These are phyloP conservation scores for Colletotrichum kahawae DNA, from an alignment of 2,329 filamentous ascomycete genomes.

Conservation along the genomic window DNA sequence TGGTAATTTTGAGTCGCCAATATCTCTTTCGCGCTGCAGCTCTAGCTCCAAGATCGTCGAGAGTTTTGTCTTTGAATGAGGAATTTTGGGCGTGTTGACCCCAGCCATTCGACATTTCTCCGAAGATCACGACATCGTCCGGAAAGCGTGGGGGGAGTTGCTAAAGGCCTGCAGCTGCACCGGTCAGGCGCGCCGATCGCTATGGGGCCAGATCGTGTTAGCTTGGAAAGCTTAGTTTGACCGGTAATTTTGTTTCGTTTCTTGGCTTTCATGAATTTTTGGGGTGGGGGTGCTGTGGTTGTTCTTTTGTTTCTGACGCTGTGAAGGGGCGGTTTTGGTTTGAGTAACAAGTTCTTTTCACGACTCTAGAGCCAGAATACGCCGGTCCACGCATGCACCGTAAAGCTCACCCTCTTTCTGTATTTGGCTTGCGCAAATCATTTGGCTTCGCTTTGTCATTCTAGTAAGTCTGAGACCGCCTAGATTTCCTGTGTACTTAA, in stretches of 20 bases:
- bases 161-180: neutral
- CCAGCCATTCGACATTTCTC: conserved; percentile 18
- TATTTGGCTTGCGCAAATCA: no score
- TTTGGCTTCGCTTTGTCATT: no score
- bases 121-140: conserved; percentile 17
- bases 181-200: neutral
- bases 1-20: neutral
- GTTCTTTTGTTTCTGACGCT: neutral
- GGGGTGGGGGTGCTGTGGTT: neutral
- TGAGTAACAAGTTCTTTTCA: neutral
- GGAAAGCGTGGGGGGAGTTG: conserved; percentile 6
- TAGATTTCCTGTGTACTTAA: no score
- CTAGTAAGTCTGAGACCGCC: no score
- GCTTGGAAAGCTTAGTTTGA: neutral
- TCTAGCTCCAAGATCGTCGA: neutral
- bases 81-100: neutral
- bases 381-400: no score
- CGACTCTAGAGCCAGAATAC: neutral
- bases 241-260: neutral
- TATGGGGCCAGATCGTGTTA: neutral
- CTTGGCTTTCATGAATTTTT: neutral
- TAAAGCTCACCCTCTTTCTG: no score
- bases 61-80: neutral
- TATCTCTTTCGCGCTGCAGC: neutral
- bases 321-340: neutral